Evolutionary conservation across 192 early-diverging fungal genomes (phyloP), one percentile per base, ranked within the genome.

Genomic region (Endogone sp.): DNA sequence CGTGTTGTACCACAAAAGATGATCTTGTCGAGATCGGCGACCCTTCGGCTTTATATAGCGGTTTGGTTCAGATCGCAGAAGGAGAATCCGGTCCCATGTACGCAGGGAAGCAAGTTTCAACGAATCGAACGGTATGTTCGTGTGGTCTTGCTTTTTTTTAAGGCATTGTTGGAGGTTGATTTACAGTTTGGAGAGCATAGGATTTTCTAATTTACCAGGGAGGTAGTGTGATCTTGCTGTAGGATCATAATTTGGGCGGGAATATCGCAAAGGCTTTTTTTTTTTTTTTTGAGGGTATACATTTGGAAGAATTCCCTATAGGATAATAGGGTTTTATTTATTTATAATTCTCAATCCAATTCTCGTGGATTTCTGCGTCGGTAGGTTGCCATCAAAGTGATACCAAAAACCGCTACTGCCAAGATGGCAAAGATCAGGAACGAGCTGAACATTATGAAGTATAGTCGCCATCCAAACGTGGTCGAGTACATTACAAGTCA

Each of bases 401-500:
- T 96, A 80, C 88, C 95, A 64, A 80, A 89, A 57, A 87, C 92
- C 62, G 90, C 89, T 60, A 86, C 93, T 71, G 88, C 93, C 54
- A 96, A 96, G 73, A 91, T 95, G 82, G 92, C 92, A 65, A 84
- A 92, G 62, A 93, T 98, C 55, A 89, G 92, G 66, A 95, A 94
- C 72, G 94, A 96, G 76, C 85, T 96, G 49, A 78, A 86, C 32
- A 83, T 92, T 3, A 95, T 96, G 94, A 94, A 94, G 79, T 88
- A 91, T 72, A 91, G 90, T 67, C 82, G 82, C 57, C 94, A 95
- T 71, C 86, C 91, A 28, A 97, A 98, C 77, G 93, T 99, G 79
- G 94, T 98, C 65, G 97, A 98, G 70, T 98, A 91, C 75, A 82
- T 95, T 62, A 94, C 93, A 71, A 85, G 90, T 23, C 96, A 92